Conservation (phyloP, 1,284 basidiomycete genomes). For the Trametes sp. region DNA sequence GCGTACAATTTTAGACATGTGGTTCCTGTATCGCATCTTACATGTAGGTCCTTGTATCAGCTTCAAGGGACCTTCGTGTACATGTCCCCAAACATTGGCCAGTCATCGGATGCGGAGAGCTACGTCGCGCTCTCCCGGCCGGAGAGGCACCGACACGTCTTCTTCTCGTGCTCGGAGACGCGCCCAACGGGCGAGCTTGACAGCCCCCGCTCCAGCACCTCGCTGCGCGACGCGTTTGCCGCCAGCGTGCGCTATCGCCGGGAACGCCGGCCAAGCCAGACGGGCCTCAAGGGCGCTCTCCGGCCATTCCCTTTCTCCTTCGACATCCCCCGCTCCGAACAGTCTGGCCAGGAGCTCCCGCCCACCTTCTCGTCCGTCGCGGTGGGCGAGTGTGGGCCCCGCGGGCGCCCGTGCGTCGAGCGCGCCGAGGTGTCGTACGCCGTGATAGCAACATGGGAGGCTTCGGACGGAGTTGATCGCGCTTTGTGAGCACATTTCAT, state of each 20-base stretch:
- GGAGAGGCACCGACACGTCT: slow-evolving; percentile 58
- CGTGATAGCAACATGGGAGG: slow-evolving; percentile 66
- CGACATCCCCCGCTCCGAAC: slow-evolving; percentile 57
- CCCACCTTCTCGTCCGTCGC: slow-evolving; percentile 56
- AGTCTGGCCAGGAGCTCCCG: slow-evolving; percentile 65
- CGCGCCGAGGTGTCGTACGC: slow-evolving; percentile 59
- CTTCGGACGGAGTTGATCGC: slow-evolving; percentile 52
- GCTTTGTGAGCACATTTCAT: slow-evolving; percentile 55
- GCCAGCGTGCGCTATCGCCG: slow-evolving; percentile 45
- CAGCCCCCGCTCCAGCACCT: slow-evolving; percentile 50
- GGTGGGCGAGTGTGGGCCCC: slow-evolving; percentile 35
- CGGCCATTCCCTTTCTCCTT: slow-evolving; percentile 65
- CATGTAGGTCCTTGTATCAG: slow-evolving; percentile 43
- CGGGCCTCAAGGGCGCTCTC: slow-evolving; percentile 30
- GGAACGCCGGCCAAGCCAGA: slow-evolving; percentile 38
- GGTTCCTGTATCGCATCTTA: neutral
- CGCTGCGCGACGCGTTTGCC: slow-evolving; percentile 58
- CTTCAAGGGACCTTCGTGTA: slow-evolving; percentile 71
- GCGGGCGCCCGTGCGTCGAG: slow-evolving; percentile 50
- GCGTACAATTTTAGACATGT: slow-evolving; percentile 34
- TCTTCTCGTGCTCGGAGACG: slow-evolving; percentile 60
- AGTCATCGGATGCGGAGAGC: slow-evolving; percentile 33
- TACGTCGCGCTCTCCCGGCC: slow-evolving; percentile 34
- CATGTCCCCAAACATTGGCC: slow-evolving; percentile 43
- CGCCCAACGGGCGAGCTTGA: slow-evolving; percentile 50